Percentiles rank a stretch among this genome's conserved stretches.
phyloP scores from a whole-genome alignment of 495 filamentous ascomycete species.

The Neurospora pannonica region DNA sequence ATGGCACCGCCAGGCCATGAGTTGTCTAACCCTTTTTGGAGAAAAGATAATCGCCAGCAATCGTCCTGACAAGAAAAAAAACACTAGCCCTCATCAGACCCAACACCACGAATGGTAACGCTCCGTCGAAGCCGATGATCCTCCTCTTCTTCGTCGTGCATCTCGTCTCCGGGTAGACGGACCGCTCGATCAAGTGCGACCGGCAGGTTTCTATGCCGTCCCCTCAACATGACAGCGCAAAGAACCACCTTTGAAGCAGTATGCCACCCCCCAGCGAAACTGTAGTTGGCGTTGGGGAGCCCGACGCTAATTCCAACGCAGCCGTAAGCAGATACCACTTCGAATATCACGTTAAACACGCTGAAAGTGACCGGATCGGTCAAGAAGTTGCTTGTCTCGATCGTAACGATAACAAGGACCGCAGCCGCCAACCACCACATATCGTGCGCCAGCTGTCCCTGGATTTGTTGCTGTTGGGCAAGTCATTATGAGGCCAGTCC shows the following conservation, averaged over 20 bases:
- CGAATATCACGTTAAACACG: constrained; percentile 81
- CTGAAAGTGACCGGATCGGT: constrained; percentile 59
- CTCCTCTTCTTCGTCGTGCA: constrained; percentile 36
- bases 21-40: not conserved
- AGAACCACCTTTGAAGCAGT: constrained; percentile 65
- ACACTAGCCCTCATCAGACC: constrained; percentile 3
- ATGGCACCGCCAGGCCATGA: not conserved
- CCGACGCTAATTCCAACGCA: constrained; percentile 76
- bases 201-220: constrained; percentile 69
- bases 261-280: constrained; percentile 66
- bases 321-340: constrained; percentile 76
- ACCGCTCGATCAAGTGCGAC: constrained; percentile 76
- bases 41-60: not conserved
- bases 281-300: constrained; percentile 54
- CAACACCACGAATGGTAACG: constrained; percentile 22
- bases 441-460: constrained; percentile 76
- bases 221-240: constrained; percentile 67
- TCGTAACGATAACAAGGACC: constrained; percentile 61
- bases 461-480: constrained; percentile 47
- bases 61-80: not conserved
- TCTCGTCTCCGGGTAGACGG: constrained; percentile 53
- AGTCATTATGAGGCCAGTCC: not conserved
- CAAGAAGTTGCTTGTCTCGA: constrained; percentile 59
- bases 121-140: constrained; percentile 30
- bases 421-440: constrained; percentile 77